Conservation (phyloP, 2,329 filamentous ascomycete species). For the Fusarium dimerum region DNA sequence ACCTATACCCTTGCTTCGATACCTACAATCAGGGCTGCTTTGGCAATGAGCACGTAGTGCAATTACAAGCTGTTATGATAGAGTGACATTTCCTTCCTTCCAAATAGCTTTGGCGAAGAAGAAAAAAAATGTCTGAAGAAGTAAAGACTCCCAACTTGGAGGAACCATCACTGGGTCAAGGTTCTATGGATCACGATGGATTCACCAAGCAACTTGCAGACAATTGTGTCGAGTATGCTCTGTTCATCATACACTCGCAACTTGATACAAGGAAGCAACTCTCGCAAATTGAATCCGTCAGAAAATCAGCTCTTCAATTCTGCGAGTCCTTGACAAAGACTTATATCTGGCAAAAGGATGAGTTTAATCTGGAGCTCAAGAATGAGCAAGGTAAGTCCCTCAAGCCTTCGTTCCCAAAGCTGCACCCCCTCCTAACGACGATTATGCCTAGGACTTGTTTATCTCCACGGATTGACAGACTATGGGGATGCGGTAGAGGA, state of each 20-base stretch:
- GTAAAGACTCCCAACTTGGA: background rate
- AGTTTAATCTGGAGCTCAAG: constrained; percentile 69
- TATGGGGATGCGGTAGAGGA: constrained; percentile 96
- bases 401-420: background rate
- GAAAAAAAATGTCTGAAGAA: background rate
- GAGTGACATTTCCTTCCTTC: too few species aligned
- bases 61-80: too few species aligned
- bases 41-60: too few species aligned
- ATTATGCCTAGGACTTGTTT: constrained; percentile 47
- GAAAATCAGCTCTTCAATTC: constrained; percentile 68
- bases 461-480: constrained; percentile 76
- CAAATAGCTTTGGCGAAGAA: background rate
- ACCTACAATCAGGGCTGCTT: background rate
- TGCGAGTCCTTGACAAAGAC: constrained; percentile 67
- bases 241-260: constrained; percentile 67
- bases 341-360: constrained; percentile 94
- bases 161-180: background rate
- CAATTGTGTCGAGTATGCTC: constrained; percentile 81
- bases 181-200: background rate
- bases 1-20: constrained; percentile 9
- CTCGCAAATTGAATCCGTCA: constrained; percentile 67
- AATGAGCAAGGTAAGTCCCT: constrained; percentile 53
- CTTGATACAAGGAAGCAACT: constrained; percentile 59
- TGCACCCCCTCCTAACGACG: background rate
- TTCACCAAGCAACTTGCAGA: constrained; percentile 59